Base-by-base conservation (phyloP, 768 basidiomycete species). In the Phaffia tasmanica region DNA sequence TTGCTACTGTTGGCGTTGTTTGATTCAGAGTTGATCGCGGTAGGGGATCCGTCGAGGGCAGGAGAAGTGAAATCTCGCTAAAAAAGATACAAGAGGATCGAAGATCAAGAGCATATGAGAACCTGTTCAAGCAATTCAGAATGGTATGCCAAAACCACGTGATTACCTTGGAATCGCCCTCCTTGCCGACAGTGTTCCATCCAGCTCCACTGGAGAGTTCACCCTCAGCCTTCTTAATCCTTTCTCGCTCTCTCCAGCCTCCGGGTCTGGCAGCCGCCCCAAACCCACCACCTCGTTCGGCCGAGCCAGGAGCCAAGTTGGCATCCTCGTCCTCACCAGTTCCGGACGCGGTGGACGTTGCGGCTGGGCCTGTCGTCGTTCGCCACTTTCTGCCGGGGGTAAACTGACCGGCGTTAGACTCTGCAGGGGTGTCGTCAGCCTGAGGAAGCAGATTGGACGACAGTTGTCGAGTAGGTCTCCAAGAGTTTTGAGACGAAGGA, bases 171-270 rank as follows among this genome's bases (percentile, higher is more conserved):
- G 46, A 30, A 32, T 48, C 23, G 14, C 61, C 61, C 21, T 48
- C 61, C 21, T 48, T 46, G 32, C 60, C 61, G 35, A 64, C 55
- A 55, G 60, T 65, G 35, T 58, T 50, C 67, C 67, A 69, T 11
- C 67, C 67, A 53, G 62, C 67, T 14, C 27, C 50, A 42, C 62
- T 49, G 21, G 62, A 57, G 23, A 64, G 57, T 9, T 63, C 67
- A 6, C 48, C 50, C 58, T 69, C 67, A 9, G 67, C 67, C 23
- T 57, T 64, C 67, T 62, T 69, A 23, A 69, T 58, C 5, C 63
- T 23, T 57, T 69, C 67, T 19, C 67, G 56, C 57, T 69, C 67
- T n/a, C 67, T 57, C 67, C 67, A 69, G 0, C 67, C 67, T 27
- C 67, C 67, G 9, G 62, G 49, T 42, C 61, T n/a, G 35, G 62